phyloP scores from a whole-genome alignment of 2,329 filamentous ascomycete species.

The Colletotrichum sp. region DNA sequence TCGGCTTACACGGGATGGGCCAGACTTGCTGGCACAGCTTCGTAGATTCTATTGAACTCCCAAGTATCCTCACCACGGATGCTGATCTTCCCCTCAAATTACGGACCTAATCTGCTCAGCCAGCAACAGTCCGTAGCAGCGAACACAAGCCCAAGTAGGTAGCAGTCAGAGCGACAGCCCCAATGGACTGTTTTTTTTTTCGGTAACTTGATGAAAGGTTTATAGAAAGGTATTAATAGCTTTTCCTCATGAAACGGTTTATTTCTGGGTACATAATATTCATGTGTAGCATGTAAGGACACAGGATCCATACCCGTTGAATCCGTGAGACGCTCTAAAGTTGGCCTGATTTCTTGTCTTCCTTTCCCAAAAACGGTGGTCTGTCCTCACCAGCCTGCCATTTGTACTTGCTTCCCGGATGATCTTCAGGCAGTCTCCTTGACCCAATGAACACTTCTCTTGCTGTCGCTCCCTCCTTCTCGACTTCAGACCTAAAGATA shows the following conservation, averaged over 20 bases:
- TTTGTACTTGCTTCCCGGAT: slow-evolving; percentile 15
- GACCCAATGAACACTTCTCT: slow-evolving; percentile 22
- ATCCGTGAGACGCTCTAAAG: not conserved
- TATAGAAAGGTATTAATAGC: not conserved
- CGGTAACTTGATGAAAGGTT: not conserved
- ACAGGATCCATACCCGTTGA: not conserved
- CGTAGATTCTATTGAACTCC: not conserved
- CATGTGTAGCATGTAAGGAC: not conserved
- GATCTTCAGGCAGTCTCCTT: slow-evolving; percentile 17
- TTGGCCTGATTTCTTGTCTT: not conserved
- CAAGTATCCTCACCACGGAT: not conserved
- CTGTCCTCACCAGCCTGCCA: slow-evolving; percentile 13
- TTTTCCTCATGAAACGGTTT: not conserved
- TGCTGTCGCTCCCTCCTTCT: slow-evolving; percentile 19
- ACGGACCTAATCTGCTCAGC: accelerated
- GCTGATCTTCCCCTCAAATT: not conserved
- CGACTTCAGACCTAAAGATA: slow-evolving; percentile 8
- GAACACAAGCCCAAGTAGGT: not conserved
- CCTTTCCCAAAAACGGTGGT: not conserved
- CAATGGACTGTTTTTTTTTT: not conserved
- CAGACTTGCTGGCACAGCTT: not conserved
- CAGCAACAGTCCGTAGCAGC: not conserved
- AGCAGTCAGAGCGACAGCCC: not conserved
- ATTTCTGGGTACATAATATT: not conserved
- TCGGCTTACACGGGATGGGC: not conserved